Percentiles rank a stretch among this genome's conserved stretches.
Conservation (phyloP, 805 yeast species). For the Starmerella stellata region DNA sequence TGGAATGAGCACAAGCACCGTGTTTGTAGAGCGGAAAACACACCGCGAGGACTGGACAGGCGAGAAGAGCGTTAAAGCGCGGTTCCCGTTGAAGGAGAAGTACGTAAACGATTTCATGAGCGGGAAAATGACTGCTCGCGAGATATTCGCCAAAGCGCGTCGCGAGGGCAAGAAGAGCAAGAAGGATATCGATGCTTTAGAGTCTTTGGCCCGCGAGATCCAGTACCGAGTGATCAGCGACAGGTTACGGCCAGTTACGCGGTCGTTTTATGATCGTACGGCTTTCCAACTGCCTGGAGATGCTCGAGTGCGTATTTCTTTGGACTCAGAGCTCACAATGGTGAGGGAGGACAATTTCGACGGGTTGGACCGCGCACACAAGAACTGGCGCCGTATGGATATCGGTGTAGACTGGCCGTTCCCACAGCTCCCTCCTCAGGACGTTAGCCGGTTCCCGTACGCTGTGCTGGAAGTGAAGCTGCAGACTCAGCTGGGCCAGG, state of each 20-base stretch:
- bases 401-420: slow-evolving; percentile 97
- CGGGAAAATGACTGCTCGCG: slow-evolving; percentile 73
- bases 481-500: slow-evolving; percentile 96
- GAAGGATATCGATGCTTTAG: slow-evolving; percentile 79
- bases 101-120: slow-evolving; percentile 66
- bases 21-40: slow-evolving; percentile 92
- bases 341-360: slow-evolving; percentile 95
- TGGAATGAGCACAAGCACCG: slow-evolving; percentile 82
- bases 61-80: slow-evolving; percentile 95
- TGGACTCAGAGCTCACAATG: slow-evolving; percentile 94
- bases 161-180: slow-evolving; percentile 76
- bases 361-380: slow-evolving; percentile 72
- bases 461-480: slow-evolving; percentile 94
- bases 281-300: slow-evolving; percentile 99
- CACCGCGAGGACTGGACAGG: slow-evolving; percentile 99
- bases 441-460: slow-evolving; percentile 85
- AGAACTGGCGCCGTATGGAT: slow-evolving; percentile 96
- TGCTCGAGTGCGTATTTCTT: slow-evolving; percentile 94
- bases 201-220: slow-evolving; percentile 79
- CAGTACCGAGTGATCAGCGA: slow-evolving; percentile 77
- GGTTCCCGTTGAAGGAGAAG: slow-evolving; percentile 83
- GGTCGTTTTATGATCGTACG: slow-evolving; percentile 93
- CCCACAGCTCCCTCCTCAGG: slow-evolving; percentile 61
- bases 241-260: slow-evolving; percentile 77
- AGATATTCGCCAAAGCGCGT: slow-evolving; percentile 81